Evolutionary conservation across 768 basidiomycete species (phyloP).

Genomic region (Naematelia encephala): DNA sequence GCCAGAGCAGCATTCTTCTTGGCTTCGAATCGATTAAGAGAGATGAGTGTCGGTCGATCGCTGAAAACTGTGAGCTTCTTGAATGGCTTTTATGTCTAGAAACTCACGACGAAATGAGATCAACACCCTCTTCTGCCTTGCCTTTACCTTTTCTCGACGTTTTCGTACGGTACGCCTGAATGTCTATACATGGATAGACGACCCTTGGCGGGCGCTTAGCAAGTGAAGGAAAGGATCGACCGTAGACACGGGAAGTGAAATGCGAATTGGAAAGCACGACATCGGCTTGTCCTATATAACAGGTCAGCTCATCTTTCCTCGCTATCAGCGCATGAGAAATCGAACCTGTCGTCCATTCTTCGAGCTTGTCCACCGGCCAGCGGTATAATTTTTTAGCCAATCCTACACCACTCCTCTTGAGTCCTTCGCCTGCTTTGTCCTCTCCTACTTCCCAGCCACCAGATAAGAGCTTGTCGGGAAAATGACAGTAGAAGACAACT

Average conservation of each 20-base stretch:
- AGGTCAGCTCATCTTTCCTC: constrained; percentile 2
- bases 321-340: constrained; percentile 5
- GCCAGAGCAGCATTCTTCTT: constrained; percentile 90
- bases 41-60: constrained; percentile 67
- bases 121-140: constrained; percentile 52
- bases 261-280: constrained; percentile 84
- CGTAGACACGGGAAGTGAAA: constrained; percentile 82
- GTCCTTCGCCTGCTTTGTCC: constrained; percentile 15
- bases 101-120: constrained; percentile 41
- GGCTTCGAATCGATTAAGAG: constrained; percentile 89
- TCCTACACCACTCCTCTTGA: constrained; percentile 54
- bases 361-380: constrained; percentile 81
- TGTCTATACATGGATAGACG: constrained; percentile 95
- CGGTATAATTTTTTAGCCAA: constrained; percentile 72
- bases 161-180: constrained; percentile 62
- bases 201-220: constrained; percentile 59
- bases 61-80: constrained; percentile 45
- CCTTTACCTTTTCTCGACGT: constrained; percentile 54
- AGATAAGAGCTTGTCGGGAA: constrained; percentile 84
- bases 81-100: neutral
- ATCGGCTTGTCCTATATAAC: constrained; percentile 72
- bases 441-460: constrained; percentile 56
- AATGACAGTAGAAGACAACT: constrained; percentile 96
- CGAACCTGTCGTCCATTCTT: constrained; percentile 84
- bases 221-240: constrained; percentile 69